These are phyloP conservation scores for Pseudovirgaria hyperparasitica DNA, from an alignment of 2,329 filamentous ascomycete genomes.

Conservation along the genomic window DNA sequence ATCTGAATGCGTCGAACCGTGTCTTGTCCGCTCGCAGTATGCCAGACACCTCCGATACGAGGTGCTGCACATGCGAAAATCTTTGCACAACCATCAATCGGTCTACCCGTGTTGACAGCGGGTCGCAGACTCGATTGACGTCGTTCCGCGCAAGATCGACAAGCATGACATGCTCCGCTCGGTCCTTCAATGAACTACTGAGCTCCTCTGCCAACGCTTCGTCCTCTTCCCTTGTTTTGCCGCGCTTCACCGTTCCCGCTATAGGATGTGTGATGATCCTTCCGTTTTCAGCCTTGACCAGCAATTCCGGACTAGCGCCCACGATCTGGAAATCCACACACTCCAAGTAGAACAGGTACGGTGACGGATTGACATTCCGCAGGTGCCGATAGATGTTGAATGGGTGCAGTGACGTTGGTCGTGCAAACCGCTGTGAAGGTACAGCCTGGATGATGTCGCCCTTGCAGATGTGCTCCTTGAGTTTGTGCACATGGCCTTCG, in stretches of 20 bases:
- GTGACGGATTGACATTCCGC: slow-evolving; percentile 92
- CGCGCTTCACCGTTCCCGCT: slow-evolving; percentile 85
- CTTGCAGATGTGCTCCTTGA: slow-evolving; percentile 82
- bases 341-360: slow-evolving; percentile 93
- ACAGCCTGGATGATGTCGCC: slow-evolving; percentile 98
- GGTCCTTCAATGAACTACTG: slow-evolving; percentile 72
- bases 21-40: slow-evolving; percentile 73
- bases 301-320: slow-evolving; percentile 84
- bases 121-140: slow-evolving; percentile 90
- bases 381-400: slow-evolving; percentile 98
- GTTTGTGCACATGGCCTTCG: slow-evolving; percentile 68
- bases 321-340: slow-evolving; percentile 90
- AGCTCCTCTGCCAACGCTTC: slow-evolving; percentile 65
- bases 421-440: slow-evolving; percentile 82
- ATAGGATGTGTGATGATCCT: slow-evolving; percentile 94
- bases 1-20: slow-evolving; percentile 88
- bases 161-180: slow-evolving; percentile 58
- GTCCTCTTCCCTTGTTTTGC: slow-evolving; percentile 70
- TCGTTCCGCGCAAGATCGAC: slow-evolving; percentile 95
- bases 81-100: slow-evolving; percentile 62
- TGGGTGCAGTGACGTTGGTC: slow-evolving; percentile 81
- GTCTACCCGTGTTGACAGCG: slow-evolving; percentile 78
- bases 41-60: slow-evolving; percentile 91
- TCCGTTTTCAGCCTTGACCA: slow-evolving; percentile 80
- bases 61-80: slow-evolving; percentile 94